Evolutionary conservation across 352 stramenopile genomes (phyloP), one percentile per base, ranked within the genome.

Genomic region (Globisporangium spiculum): DNA sequence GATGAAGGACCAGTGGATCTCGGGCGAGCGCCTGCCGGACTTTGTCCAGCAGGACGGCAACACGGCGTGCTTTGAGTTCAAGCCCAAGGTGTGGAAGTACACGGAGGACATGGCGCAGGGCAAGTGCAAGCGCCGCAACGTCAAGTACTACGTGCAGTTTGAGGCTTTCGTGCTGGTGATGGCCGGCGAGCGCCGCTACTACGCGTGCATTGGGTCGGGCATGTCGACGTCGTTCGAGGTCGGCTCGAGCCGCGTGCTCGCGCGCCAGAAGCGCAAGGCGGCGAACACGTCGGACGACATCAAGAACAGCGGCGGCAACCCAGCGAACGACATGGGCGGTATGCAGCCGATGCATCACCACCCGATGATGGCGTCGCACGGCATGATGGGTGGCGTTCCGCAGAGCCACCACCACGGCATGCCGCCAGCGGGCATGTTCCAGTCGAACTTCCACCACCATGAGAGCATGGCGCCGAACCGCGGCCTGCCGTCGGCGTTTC

Each of bases 81-180:
- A 95, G 76, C 88, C 88, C 24, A 95, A 95, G 73, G 88, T 95
- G 1, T 95, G 88, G 88, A 95, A 95, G 73, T 95, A 95, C 83
- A 90, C 75, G 55, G 88, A 95, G 36, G 88, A 95, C 65, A 93
- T 95, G 88, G 77, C 85, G n/a, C 87, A 92, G 60, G 88, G 85
- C 78, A 93, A 93, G 74, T 94, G 86, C 78, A 95, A 95, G 70
- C 86, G 87, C 52, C 85, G 85, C 70, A 95, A 93, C 69, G 85
- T 95, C 69, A 91, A 91, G 77, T 95, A 93, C 73, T 95, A 95
- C 67, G 85, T 95, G 63, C 88, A 95, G 74, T 95, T 95, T 57
- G 88, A 95, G 69, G 88, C 88, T 1, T 95, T 93, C 58, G 81
- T 95, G 60, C 81, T 88, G 44, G 83, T 95, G 54, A 81, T 84